Evolutionary conservation across 345 rosid species (phyloP).

Genomic region (Bretschneidera sinensis): DNA sequence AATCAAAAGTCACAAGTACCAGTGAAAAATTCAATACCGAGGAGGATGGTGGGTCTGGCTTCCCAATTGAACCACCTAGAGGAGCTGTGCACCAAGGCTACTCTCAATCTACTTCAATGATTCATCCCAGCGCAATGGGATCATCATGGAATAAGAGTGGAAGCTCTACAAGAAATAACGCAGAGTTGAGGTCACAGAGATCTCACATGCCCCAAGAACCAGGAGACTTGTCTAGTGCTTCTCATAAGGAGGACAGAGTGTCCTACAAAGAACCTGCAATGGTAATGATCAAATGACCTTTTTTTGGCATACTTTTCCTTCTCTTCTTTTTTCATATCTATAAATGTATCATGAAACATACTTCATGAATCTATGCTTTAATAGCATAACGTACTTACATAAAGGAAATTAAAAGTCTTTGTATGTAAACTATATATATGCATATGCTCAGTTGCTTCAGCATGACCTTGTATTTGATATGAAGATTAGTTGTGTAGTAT

Average conservation of each 20-base stretch:
- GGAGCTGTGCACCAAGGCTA: conserved; percentile 17
- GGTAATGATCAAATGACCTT: conserved; percentile 27
- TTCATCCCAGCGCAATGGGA: conserved; percentile 42
- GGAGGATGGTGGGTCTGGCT: conserved; percentile 39
- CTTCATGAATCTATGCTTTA: too few species aligned
- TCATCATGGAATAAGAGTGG: conserved; percentile 27
- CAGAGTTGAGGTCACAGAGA: conserved; percentile 28
- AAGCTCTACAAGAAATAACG: conserved; percentile 25
- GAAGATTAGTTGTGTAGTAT: too few species aligned
- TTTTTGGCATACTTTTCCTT: neutral
- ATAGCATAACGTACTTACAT: too few species aligned
- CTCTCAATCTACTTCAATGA: conserved; percentile 38
- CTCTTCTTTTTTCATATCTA: neutral
- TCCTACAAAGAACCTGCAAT: conserved; percentile 23
- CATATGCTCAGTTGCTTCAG: too few species aligned
- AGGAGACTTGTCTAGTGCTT: conserved; percentile 26
- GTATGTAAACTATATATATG: too few species aligned
- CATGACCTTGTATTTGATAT: too few species aligned
- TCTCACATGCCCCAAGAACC: conserved; percentile 28
- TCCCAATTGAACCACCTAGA: conserved; percentile 37
- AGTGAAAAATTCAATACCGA: conserved; percentile 34
- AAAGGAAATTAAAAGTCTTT: too few species aligned
- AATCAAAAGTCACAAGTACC: conserved; percentile 35
- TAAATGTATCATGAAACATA: neutral
- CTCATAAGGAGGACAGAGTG: conserved; percentile 25